Conservation (phyloP, 768 basidiomycete genomes). For the Grammothele lineata region DNA sequence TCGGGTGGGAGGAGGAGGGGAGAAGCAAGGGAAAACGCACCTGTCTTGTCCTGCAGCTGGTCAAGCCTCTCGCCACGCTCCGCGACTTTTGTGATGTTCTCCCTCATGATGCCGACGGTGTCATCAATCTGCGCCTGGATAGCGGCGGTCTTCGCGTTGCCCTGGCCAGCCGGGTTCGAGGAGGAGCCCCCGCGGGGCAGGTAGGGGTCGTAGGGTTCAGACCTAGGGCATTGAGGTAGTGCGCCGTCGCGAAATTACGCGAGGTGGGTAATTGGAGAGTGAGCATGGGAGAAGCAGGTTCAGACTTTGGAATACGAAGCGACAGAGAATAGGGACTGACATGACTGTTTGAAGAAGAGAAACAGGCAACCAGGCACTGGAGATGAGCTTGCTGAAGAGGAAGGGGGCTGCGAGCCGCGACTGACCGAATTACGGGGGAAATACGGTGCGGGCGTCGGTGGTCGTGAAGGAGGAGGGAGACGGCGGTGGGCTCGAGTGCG, state of each 20-base stretch:
- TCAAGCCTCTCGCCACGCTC: conserved; percentile 94
- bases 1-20: background rate
- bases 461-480: conserved; percentile 16
- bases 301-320: conserved; percentile 6
- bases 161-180: conserved; percentile 45
- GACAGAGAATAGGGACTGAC: conserved; percentile 15
- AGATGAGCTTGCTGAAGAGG: conserved; percentile 2
- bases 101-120: conserved; percentile 96
- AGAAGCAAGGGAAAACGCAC: conserved; percentile 42
- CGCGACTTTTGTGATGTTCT: conserved; percentile 94
- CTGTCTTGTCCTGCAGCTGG: conserved; percentile 96
- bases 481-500: conserved; percentile 12
- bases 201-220: conserved; percentile 98
- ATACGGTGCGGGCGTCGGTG: conserved; percentile 4
- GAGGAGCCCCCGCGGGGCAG: conserved; percentile 79
- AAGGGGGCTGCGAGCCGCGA: background rate
- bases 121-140: conserved; percentile 98
- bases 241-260: too few relatives aligned
- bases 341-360: conserved; percentile 15
- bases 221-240: conserved; percentile 69
- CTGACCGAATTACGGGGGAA: conserved; percentile 14
- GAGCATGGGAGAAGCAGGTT: conserved; percentile 4
- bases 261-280: background rate
- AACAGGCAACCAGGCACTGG: background rate
- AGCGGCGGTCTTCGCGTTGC: conserved; percentile 84